Evolutionary conservation across 208 protist species (phyloP), one percentile per base, ranked within the genome.

Genomic region (Acanthamoeba triangularis): DNA sequence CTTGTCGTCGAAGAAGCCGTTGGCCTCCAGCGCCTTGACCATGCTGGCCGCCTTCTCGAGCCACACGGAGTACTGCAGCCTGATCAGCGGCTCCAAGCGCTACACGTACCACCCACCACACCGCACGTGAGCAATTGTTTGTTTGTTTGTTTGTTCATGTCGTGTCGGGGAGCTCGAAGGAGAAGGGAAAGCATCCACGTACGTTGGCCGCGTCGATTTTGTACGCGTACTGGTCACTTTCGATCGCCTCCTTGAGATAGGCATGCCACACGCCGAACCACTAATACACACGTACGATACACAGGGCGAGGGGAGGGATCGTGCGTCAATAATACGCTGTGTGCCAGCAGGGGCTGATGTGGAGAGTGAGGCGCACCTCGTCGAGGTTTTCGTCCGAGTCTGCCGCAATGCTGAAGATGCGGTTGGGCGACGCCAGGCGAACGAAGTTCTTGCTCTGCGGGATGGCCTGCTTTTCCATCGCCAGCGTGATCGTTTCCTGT

Each of bases 1-100:
- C 8, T 35, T 88, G 52, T 88, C 80, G 33, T 88, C 80, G 47
- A 88, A 88, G 80, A 88, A 88, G 35, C 80, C 80, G 80, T 88
- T 88, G 47, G 41, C 52, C 52, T 88, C 80, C 16, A 88, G 52
- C 20, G 80, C 80, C 41, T 61, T 52, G 52, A 33, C 52, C 47
- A 88, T 88, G 35, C 6, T 59, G 44, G 20, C 47, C n/a, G 80
- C 80, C 80, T 88, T 88, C 41, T 88, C 47, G 16, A 88, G 41
- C 41, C 47, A 52, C n/a, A 61, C 80, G 28, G 41, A 18, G 80
- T 88, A 88, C 47, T 88, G 41, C 52, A 47, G 80, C 28, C 80
- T 52, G n/a, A 88, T 30, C 28, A 88, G 33, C 80, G 80, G 80
- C 80, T 88, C 80, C 44, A 88, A 14, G 14, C 69, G 69, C 69